Evolutionary conservation across 1,284 basidiomycete genomes (phyloP), one percentile per base, ranked within the genome.

Genomic region (Microbotryomycetes sp.): DNA sequence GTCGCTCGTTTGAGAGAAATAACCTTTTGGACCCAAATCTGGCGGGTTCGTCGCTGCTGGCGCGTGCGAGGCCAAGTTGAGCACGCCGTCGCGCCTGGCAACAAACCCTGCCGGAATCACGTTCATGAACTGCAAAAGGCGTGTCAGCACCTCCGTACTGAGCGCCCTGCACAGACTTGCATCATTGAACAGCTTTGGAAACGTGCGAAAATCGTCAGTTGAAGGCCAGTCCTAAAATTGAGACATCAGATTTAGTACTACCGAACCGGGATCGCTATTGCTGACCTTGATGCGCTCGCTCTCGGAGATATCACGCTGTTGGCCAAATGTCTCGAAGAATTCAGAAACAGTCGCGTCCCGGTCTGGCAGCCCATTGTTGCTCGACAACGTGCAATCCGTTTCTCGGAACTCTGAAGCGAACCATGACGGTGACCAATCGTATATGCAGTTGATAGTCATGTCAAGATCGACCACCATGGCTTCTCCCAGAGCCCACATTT

Each of bases 141-240:
- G 7, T 50, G 35, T 41, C 35, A 41, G 35, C 9, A 41, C n/a
- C n/a, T n/a, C n/a, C n/a, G n/a, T n/a, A n/a, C n/a, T n/a, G n/a
- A n/a, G n/a, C n/a, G 35, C 35, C 9, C 35, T 41, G 11, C 9
- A 41, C 35, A 11, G 35, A 29, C 64, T 16, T 27, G 66, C 67
- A 72, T 96, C 93, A 23, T 86, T 81, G 72, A 85, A 96, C n/a
- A 96, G 78, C 63, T 87, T 85, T 0, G 92, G 92, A 71, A 92
- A 91, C 4, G 83, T 82, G 2, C 80, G 79, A 76, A 97, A 94
- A 64, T 93, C 90, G 3, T 83, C 81, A 2, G 86, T 85, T 0
- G 87, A 82, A 2, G 93, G 93, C 91, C 92, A 97, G 75, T 97
- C 93, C 85, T 91, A 71, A 15, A 7, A 59, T 16, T 27, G 45